A percentile compares a stretch with the other conserved stretches of the same genome.
Evolutionary conservation across 2,329 filamentous ascomycete genomes (phyloP).

Genomic region (Helotiales sp.): DNA sequence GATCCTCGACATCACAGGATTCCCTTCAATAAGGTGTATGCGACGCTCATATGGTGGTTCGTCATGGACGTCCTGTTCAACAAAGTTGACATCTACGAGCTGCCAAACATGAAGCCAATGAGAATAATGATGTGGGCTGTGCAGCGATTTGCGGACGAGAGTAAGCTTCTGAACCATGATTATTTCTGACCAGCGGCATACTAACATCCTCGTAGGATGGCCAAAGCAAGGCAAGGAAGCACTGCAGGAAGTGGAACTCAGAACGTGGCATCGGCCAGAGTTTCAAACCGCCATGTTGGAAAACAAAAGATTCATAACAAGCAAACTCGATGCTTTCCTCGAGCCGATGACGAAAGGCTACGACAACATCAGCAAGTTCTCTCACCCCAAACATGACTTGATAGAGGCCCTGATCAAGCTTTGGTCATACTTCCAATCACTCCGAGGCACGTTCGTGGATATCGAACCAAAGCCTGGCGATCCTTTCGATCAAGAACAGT

Average conservation of each 20-base stretch:
- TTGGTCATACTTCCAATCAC: conserved; percentile 18
- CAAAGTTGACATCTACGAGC: conserved; percentile 11
- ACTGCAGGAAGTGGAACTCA: conserved; percentile 19
- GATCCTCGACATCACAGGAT: background rate
- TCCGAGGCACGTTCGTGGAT: background rate
- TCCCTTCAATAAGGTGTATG: conserved; percentile 14
- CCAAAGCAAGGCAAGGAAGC: conserved; percentile 8
- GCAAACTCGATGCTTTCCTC: conserved; percentile 14
- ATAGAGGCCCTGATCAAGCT: conserved; percentile 16
- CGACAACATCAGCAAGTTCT: background rate
- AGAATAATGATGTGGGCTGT: conserved; percentile 14
- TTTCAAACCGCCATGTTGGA: conserved; percentile 10
- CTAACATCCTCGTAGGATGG: conserved; percentile 17
- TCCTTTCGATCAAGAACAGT: conserved; percentile 46
- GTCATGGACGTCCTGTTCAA: conserved; percentile 19
- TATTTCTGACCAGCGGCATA: background rate
- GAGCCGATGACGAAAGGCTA: conserved; percentile 17
- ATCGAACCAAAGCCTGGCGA: conserved; percentile 44
- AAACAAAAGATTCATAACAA: background rate
- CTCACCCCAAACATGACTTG: conserved; percentile 11
- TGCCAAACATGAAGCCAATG: conserved; percentile 23
- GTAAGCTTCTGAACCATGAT: background rate
- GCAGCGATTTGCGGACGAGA: conserved; percentile 15
- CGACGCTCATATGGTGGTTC: conserved; percentile 13
- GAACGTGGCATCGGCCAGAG: conserved; percentile 11